These are phyloP conservation scores for Tricholoma matsutake DNA, from an alignment of 768 basidiomycete species.

Conservation along the genomic window DNA sequence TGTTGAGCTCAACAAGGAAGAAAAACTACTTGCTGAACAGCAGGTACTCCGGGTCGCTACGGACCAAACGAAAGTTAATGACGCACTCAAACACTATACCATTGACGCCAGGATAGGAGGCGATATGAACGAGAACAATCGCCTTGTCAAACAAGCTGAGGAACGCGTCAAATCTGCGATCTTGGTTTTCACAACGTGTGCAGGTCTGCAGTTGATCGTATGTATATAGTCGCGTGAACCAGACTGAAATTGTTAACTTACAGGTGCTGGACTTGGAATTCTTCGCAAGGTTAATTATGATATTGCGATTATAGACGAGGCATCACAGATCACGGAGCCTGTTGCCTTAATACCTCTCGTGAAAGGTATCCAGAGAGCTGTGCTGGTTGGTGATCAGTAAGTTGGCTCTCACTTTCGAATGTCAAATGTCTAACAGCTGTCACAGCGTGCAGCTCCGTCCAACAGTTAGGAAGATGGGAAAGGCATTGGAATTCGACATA, in stretches of 20 bases:
- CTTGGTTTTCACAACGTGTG: slow-evolving; percentile 66
- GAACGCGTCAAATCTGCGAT: slow-evolving; percentile 52
- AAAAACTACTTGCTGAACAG: slow-evolving; percentile 46
- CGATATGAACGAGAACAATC: slow-evolving; percentile 57
- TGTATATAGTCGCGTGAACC: neutral
- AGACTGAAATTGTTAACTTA: neutral
- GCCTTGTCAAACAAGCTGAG: slow-evolving; percentile 55
- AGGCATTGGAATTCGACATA: slow-evolving; percentile 53
- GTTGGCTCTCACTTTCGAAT: slow-evolving; percentile 17
- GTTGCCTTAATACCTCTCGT: slow-evolving; percentile 64
- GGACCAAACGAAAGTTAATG: slow-evolving; percentile 59
- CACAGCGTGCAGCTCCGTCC: slow-evolving; percentile 65
- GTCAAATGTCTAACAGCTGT: neutral
- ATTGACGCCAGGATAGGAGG: slow-evolving; percentile 65
- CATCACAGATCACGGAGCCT: slow-evolving; percentile 68
- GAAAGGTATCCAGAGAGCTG: slow-evolving; percentile 54
- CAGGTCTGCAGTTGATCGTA: slow-evolving; percentile 30
- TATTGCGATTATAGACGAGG: slow-evolving; percentile 65
- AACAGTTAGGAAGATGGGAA: slow-evolving; percentile 57
- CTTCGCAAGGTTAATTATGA: slow-evolving; percentile 55
- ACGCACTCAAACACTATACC: slow-evolving; percentile 53
- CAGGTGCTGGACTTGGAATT: slow-evolving; percentile 56
- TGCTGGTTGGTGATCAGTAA: slow-evolving; percentile 72
- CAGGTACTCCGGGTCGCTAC: slow-evolving; percentile 68
- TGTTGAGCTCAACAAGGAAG: slow-evolving; percentile 40